Percentiles rank a stretch among this genome's conserved stretches.
phyloP scores from a whole-genome alignment of 2,329 filamentous ascomycete genomes.

The Microthyrium microscopicum region DNA sequence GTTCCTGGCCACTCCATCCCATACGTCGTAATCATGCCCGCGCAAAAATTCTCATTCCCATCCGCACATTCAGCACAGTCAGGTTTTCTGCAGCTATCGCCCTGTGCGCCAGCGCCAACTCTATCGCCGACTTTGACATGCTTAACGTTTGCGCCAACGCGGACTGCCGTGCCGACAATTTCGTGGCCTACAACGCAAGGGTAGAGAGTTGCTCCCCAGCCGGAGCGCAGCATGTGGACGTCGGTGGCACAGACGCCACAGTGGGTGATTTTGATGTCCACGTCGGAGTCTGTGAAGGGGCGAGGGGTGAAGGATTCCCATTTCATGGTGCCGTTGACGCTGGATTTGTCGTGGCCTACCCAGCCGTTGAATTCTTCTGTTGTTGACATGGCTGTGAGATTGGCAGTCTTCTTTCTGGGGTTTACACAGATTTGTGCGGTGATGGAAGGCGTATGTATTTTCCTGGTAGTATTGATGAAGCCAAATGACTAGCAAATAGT shows the following conservation, averaged over 20 bases:
- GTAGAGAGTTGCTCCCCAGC: slow-evolving; percentile 21
- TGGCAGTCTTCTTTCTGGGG: no score
- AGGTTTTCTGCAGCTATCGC: slow-evolving; percentile 24
- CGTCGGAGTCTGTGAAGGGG: slow-evolving; percentile 14
- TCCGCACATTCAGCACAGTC: slow-evolving; percentile 37
- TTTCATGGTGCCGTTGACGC: slow-evolving; percentile 17
- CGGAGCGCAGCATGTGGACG: slow-evolving; percentile 22
- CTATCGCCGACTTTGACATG: slow-evolving; percentile 20
- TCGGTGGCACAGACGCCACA: slow-evolving; percentile 21
- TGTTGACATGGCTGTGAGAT: slow-evolving; percentile 4
- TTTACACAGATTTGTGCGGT: no score
- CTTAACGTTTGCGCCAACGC: slow-evolving; percentile 30
- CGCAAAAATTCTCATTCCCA: slow-evolving; percentile 28
- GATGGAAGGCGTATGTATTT: no score
- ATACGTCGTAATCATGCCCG: slow-evolving; percentile 33
- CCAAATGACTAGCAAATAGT: no score
- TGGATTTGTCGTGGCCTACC: slow-evolving; percentile 3
- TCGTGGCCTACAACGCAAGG: slow-evolving; percentile 26
- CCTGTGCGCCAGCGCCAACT: slow-evolving; percentile 34
- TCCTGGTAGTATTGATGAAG: no score
- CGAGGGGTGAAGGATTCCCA: slow-evolving; percentile 11
- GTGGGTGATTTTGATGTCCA: slow-evolving; percentile 17
- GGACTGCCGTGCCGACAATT: slow-evolving; percentile 23
- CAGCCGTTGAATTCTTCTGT: slow-evolving; percentile 5
- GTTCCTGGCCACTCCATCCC: slow-evolving; percentile 13